Evolutionary conservation across 257 asterid genomes (phyloP), one percentile per base, ranked within the genome.

Genomic region (Salvia splendens): DNA sequence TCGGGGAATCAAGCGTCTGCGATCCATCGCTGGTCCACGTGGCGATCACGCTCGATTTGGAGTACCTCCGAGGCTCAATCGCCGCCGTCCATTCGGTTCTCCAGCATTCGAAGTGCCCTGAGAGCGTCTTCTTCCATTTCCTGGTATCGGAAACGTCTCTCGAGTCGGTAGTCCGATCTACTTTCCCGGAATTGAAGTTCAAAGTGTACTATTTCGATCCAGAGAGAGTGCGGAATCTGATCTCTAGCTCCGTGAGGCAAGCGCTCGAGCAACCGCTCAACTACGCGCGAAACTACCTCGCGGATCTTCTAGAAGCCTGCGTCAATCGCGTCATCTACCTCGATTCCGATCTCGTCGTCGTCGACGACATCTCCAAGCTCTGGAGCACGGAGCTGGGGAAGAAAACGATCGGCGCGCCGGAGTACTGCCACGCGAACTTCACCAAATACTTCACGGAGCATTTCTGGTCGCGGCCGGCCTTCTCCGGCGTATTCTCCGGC

Each of bases 191-290:
- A 66, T 75, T 89, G 78, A 92, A 86, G 79, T 89, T 92, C 53
- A 87, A 84, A 76, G 95, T 92, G 12, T 92, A 92, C 67, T 92
- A 78, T 49, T 92, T 92, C 76, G 95, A 92, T 49, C 98, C 98
- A 28, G 89, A 84, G n/a, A 66, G 91, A 35, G 98, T 89, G 4
- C 85, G 92, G 59, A 79, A 80, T 61, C 74, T 92, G 74, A 92
- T 92, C 38, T 92, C 98, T 0, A 85, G 80, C 71, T 92, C 98
- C 58, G 95, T 89, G 5, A 58, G 98, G 42, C 92, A 85, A 68
- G 98, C 98, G 52, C 92, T 92, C 0, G 98, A 92, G 45, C 96
- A 85, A 73, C 98, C 98, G 4, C 59, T 92, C 2, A 92, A 92
- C 32, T 92, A 92, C 52, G 98, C 98, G 3, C 72, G 98, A 10